Evolutionary conservation across 768 basidiomycete genomes (phyloP), one percentile per base, ranked within the genome.

Genomic region (Rhodosporidiobolus odoratus): DNA sequence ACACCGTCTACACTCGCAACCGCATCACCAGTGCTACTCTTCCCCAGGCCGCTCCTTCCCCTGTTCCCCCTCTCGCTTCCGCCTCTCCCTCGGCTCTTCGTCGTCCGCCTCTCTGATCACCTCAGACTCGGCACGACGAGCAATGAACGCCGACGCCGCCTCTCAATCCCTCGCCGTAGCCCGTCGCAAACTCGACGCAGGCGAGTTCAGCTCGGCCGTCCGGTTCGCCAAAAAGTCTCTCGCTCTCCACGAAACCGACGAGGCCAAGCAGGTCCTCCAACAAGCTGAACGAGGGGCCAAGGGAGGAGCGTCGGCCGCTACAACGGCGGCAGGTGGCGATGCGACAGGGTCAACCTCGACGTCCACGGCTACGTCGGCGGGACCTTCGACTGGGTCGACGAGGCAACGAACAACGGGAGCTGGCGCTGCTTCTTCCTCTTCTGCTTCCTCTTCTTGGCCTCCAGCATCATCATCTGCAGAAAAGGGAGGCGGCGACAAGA

Each of bases 221-320:
- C 91, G 91, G 79, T 94, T 97, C 82, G 89, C 87, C 70, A 86
- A 88, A 79, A 97, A 97, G 81, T 91, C 89, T 17, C 85, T 92
- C 69, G 82, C 87, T 10, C 84, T 97, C 53, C 92, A 89, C 80
- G 83, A 87, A 62, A 92, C 92, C 0, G 83, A 87, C 16, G 87
- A 91, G 78, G 94, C 88, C 19, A 78, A 82, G 50, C 84, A 84
- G 68, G 81, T 95, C 43, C 83, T 96, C 47, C 86, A 90, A 68
- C 80, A 16, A 72, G 77, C 57, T 79, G 83, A 30, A 80, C 38
- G 48, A 13, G 40, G 40, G 23, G 34, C 25, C 1, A 7, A 35
- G 21, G 53, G 38, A 8, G 40, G 27, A 8, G 7, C 38, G 27
- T 35, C 27, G 19, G 8, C 62, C 19, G n/a, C 32, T 8, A 35